These are phyloP conservation scores for Leccinum subrobustum DNA, from an alignment of 1,284 basidiomycete genomes.

Conservation along the genomic window DNA sequence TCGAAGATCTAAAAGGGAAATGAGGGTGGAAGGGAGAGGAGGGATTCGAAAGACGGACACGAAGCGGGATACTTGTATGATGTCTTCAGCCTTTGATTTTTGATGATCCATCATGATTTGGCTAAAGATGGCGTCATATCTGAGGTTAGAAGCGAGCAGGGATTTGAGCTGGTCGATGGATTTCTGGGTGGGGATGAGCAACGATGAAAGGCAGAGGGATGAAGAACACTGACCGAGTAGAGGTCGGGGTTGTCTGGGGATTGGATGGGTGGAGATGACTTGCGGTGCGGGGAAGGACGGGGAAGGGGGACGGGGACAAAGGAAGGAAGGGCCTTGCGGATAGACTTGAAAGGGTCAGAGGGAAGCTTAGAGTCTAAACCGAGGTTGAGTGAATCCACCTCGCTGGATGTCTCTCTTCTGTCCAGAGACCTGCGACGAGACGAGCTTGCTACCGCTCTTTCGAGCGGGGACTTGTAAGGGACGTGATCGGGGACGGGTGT, in stretches of 20 bases:
- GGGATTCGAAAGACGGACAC: slow-evolving; percentile 16
- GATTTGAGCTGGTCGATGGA: slow-evolving; percentile 17
- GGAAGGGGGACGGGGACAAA: not conserved
- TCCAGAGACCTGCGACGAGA: slow-evolving; percentile 14
- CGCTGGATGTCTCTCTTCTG: slow-evolving; percentile 26
- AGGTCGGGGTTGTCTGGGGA: slow-evolving; percentile 16
- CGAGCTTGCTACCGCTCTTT: slow-evolving; percentile 3
- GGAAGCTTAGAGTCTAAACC: slow-evolving; percentile 2
- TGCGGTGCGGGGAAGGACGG: slow-evolving; percentile 1
- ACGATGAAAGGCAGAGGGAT: not conserved
- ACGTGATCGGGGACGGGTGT: slow-evolving; percentile 41
- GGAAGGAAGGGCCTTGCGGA: slow-evolving; percentile 3
- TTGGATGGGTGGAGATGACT: slow-evolving; percentile 9
- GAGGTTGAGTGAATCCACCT: slow-evolving; percentile 27
- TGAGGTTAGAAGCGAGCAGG: slow-evolving; percentile 16
- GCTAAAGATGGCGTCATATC: slow-evolving; percentile 13
- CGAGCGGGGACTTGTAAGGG: slow-evolving; percentile 1
- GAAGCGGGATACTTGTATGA: slow-evolving; percentile 21
- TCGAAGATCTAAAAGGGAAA: slow-evolving; percentile 22
- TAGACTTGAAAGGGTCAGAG: slow-evolving; percentile 18
- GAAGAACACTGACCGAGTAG: slow-evolving; percentile 7
- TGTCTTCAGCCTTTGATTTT: slow-evolving; percentile 14
- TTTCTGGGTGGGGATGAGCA: slow-evolving; percentile 23
- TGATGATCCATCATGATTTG: slow-evolving; percentile 21
- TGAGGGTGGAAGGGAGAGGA: not conserved